Base-by-base conservation (phyloP, 2,329 filamentous ascomycete species). In the Fusarium sp. region DNA sequence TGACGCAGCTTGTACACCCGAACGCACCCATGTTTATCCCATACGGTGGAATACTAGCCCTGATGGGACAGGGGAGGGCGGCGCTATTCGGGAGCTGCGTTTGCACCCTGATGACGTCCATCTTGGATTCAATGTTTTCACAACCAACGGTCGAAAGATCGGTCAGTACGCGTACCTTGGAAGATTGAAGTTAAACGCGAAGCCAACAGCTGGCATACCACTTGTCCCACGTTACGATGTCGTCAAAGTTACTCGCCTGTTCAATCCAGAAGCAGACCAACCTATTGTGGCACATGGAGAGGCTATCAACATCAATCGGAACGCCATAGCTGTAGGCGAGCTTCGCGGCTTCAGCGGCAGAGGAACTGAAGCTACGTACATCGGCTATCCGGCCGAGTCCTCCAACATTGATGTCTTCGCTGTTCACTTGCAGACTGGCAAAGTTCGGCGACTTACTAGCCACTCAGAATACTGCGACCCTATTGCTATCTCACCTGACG, bases 361-460 rank as follows among this genome's bases (percentile, higher is more conserved):
- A 3, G 84, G 85, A 2, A 75, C 79, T 5, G 84, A 85, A 64
- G 77, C 83, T 15, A 81, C 78, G 1, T 86, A 86, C 70, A 75
- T 86, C 8, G 84, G 85, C 5, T 78, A 76, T 43, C 76, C 82
- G 1, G 59, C 54, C 7, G 85, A 87, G 71, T 84, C 84, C 3
- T 82, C 76, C 71, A 87, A 86, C 56, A 82, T 85, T 60, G 85
- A 86, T 69, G 73, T 85, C 10, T 86, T 82, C 60, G 84, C 84
- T 13, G 80, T 80, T 21, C 74, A 85, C 53, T 60, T 86, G 6
- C 63, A 67, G 1, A 86, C 84, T 1, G 85, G 85, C 11, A 64
- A 57, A 1, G 79, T 86, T 5, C 80, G 83, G 19, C 81, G 84
- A 0, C 73, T 86, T 3, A 86, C 83, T 4, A 79, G 64, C 18